phyloP scores from a whole-genome alignment of 176 grass and related monocot species.

The Canna indica region DNA sequence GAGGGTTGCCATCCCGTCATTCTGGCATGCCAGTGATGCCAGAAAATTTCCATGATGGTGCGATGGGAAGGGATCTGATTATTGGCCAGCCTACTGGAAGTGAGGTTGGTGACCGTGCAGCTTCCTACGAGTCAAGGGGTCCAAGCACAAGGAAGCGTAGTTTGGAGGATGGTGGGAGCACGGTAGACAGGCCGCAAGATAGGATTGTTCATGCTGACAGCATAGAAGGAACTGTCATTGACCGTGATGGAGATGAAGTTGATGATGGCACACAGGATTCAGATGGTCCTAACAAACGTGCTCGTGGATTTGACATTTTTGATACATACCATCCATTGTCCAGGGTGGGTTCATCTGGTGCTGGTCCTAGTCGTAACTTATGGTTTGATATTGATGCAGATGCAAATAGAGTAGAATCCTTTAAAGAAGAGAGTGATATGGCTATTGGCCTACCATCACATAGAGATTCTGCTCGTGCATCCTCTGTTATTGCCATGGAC shows the following conservation, averaged over 20 bases:
- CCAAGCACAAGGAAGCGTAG: slow-evolving; percentile 86
- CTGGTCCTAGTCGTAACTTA: slow-evolving; percentile 82
- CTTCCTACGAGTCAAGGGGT: slow-evolving; percentile 84
- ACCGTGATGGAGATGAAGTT: slow-evolving; percentile 89
- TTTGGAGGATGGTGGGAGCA: slow-evolving; percentile 94
- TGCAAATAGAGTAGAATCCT: slow-evolving; percentile 36
- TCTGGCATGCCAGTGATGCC: slow-evolving; percentile 32
- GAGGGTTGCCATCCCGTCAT: slow-evolving; percentile 60
- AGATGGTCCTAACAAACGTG: slow-evolving; percentile 49
- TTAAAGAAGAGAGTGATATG: slow-evolving; percentile 39
- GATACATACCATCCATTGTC: slow-evolving; percentile 34
- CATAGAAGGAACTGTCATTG: slow-evolving; percentile 85
- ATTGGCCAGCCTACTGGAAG: slow-evolving; percentile 92
- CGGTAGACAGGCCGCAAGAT: slow-evolving; percentile 77
- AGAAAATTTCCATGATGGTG: slow-evolving; percentile 39
- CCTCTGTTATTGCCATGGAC: slow-evolving; percentile 96
- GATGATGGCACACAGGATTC: slow-evolving; percentile 80
- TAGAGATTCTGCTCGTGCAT: slow-evolving; percentile 69
- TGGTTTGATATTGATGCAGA: slow-evolving; percentile 51
- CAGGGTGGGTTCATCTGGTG: slow-evolving; percentile 60
- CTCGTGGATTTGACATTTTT: slow-evolving; percentile 71
- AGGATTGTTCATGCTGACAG: slow-evolving; percentile 68
- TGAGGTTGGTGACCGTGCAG: slow-evolving; percentile 90
- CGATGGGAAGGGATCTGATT: slow-evolving; percentile 91
- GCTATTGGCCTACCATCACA: slow-evolving; percentile 34